Evolutionary conservation across 352 stramenopile genomes (phyloP).

Genomic region (Albugo laibachii): DNA sequence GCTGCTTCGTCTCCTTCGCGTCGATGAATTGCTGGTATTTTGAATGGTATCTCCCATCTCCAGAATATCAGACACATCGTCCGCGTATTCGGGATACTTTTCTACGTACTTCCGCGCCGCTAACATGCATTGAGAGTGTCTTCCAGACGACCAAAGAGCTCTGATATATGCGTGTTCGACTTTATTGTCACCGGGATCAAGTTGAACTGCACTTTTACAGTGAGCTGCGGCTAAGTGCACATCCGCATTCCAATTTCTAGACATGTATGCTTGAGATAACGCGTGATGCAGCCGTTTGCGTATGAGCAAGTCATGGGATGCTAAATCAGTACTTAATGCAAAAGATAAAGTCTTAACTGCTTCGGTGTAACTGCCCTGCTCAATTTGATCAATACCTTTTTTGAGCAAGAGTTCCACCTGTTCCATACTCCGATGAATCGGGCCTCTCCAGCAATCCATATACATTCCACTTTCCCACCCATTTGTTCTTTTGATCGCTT

Average conservation of each 20-base stretch:
- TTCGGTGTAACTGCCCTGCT: too few species aligned
- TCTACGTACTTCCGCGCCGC: conserved; percentile 19
- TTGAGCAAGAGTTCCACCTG: too few species aligned
- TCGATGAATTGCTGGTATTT: neutral
- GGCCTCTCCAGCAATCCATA: conserved; percentile 28
- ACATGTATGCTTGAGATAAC: conserved; percentile 42
- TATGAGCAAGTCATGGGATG: neutral
- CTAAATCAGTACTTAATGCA: too few species aligned
- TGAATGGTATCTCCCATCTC: conserved; percentile 1
- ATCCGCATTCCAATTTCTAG: conserved; percentile 40
- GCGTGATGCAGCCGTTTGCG: conserved; percentile 35
- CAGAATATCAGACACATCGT: conserved; percentile 21
- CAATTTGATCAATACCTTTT: too few species aligned
- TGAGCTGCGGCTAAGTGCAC: conserved; percentile 34
- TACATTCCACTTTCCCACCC: conserved; percentile 31
- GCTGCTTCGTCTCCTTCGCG: too few species aligned
- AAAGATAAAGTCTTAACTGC: too few species aligned
- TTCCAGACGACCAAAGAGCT: conserved; percentile 20
- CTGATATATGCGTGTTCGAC: conserved; percentile 39
- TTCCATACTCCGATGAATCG: neutral
- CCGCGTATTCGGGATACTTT: conserved; percentile 20
- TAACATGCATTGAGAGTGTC: conserved; percentile 18
- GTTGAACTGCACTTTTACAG: conserved; percentile 37
- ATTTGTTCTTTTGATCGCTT: conserved; percentile 14
- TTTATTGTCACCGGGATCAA: conserved; percentile 21